Evolutionary conservation across 2,329 filamentous ascomycete genomes (phyloP).

Genomic region (Capronia coronata): DNA sequence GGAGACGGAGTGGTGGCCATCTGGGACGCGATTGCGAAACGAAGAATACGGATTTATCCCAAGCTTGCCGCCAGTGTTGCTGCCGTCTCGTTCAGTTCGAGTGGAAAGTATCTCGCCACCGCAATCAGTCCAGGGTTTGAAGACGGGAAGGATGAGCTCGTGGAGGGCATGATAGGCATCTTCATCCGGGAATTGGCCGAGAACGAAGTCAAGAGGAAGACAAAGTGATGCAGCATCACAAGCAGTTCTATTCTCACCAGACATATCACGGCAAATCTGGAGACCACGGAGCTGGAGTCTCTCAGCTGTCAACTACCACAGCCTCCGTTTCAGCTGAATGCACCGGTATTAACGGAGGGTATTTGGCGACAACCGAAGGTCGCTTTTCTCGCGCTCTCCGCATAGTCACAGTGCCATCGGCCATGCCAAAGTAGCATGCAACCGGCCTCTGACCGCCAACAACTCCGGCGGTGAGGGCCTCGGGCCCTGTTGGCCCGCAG

Average conservation of each 20-base stretch:
- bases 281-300: not conserved
- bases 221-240: conserved; percentile 52
- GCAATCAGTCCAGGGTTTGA: conserved; percentile 83
- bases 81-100: conserved; percentile 66
- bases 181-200: conserved; percentile 78
- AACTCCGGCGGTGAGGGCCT: conserved; percentile 56
- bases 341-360: conserved; percentile 25
- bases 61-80: conserved; percentile 74
- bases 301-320: not conserved
- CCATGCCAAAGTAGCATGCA: conserved; percentile 90
- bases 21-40: conserved; percentile 88
- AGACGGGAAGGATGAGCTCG: conserved; percentile 69
- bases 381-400: conserved; percentile 36
- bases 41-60: conserved; percentile 82
- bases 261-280: not conserved
- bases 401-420: conserved; percentile 62
- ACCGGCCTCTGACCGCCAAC: conserved; percentile 81
- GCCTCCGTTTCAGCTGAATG: conserved; percentile 11
- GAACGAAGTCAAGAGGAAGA: conserved; percentile 81
- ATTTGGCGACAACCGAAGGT: conserved; percentile 22
- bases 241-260: not conserved
- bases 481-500: conserved; percentile 67
- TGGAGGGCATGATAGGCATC: conserved; percentile 66
- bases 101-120: conserved; percentile 72
- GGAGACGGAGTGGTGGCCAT: conserved; percentile 87